A percentile compares a stretch with the other conserved stretches of the same genome.
Evolutionary conservation across 2,329 filamentous ascomycete species (phyloP).

Genomic region (Aureobasidium zeae): DNA sequence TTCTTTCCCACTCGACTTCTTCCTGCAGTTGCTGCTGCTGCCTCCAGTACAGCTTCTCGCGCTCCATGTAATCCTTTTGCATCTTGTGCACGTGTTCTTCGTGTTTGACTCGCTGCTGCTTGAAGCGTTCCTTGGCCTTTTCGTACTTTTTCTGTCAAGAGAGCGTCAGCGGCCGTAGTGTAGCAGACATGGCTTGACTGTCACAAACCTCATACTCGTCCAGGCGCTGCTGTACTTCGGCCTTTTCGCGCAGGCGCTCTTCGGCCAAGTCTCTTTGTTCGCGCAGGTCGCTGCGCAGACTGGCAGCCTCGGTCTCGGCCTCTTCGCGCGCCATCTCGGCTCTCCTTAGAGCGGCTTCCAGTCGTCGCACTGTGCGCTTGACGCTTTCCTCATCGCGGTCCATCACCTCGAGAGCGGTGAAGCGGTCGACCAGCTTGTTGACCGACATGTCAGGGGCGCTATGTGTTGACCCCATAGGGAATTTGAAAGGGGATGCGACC

Average conservation of each 20-base stretch:
- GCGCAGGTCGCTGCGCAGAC: constrained; percentile 52
- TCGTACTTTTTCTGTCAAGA: constrained; percentile 21
- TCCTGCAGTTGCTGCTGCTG: constrained; percentile 48
- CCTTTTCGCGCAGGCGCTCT: constrained; percentile 55
- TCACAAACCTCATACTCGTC: constrained; percentile 20
- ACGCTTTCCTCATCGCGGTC: constrained; percentile 34
- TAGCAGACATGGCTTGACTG: constrained; percentile 2
- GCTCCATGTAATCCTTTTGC: constrained; percentile 50
- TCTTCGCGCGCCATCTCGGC: constrained; percentile 48
- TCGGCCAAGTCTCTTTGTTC: constrained; percentile 54
- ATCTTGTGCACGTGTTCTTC: constrained; percentile 26
- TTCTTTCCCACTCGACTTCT: constrained; percentile 51
- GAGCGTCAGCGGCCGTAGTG: constrained; percentile 22
- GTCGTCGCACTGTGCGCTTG: constrained; percentile 33
- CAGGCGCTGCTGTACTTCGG: constrained; percentile 49
- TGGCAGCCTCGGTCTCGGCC: constrained; percentile 58
- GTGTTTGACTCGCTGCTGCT: constrained; percentile 28
- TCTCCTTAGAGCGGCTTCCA: constrained; percentile 36
- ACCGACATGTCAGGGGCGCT: constrained; percentile 16
- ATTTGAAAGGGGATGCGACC: constrained; percentile 11
- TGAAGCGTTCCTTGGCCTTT: constrained; percentile 19
- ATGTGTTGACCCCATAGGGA: constrained; percentile 9
- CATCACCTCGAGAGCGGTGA: constrained; percentile 55
- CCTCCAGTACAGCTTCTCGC: constrained; percentile 52
- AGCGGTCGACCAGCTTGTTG: constrained; percentile 53